Evolutionary conservation across 257 asterid species (phyloP), one percentile per base, ranked within the genome.

Genomic region (Penstemon newberryi): DNA sequence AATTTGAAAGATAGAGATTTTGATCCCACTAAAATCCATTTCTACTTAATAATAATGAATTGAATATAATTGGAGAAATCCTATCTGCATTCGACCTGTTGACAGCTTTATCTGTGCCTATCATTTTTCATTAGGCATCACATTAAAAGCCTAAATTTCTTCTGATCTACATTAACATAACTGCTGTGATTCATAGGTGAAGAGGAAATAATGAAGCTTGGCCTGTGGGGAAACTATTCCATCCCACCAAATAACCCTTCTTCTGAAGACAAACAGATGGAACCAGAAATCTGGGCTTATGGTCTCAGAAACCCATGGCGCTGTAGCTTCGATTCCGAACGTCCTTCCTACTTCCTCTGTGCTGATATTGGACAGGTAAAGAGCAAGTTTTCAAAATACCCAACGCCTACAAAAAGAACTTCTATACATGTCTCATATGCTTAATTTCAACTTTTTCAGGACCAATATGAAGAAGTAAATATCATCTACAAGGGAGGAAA

Each of bases 291-390:
- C 60, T 92, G 96, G 95, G 98, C 97, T 8, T 71, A 82, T 9
- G 98, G 98, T 33, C 54, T 92, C 8, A 86, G 96, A 80, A 81
- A 82, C 55, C 98, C 98, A 5, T 92, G 97, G 98, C 91, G 96
- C 12, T 92, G 98, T 58, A 89, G 96, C 81, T 92, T 92, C 18
- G 98, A 92, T 74, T 75, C 97, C 25, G 91, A 89, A 70, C 86
- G 95, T 86, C 97, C 96, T 78, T 81, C 92, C 19, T 88, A 89
- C 74, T 90, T 92, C 80, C 56, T 86, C 18, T 92, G 98, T 53
- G 94, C 87, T 8, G 98, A 90, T 70, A 61, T 75, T 74, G 98
- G 98, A 13, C 83, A 89, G 98, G 98, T 91, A 25, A 25, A 25
- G 33, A 1, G 33, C 33, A 25, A 25, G 33, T 25, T 25, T 25